Evolutionary conservation across 2,329 filamentous ascomycete species (phyloP), one percentile per base, ranked within the genome.

Genomic region (Blastomyces parvus): DNA sequence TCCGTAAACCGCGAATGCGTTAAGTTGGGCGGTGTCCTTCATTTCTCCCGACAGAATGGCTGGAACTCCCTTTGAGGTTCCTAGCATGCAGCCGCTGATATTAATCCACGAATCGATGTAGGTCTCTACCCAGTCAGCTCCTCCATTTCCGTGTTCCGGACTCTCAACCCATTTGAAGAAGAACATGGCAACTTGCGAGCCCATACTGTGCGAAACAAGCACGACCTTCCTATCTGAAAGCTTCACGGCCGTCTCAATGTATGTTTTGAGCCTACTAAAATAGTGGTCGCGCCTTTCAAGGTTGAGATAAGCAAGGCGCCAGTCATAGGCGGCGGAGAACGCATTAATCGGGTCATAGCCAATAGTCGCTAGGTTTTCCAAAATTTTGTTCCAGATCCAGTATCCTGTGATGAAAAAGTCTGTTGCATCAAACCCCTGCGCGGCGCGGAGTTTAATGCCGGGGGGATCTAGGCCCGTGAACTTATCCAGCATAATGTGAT

Each of bases 341-440:
- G 85, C 85, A 69, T 87, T 87, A 1, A 82, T 85, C 30, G 94
- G 93, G 72, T 99, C 94, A 74, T 99, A 99, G 17, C 94, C 94
- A 64, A 99, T 89, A 0, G 91, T 94, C 0, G 94, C 94, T 60
- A 99, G 81, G 71, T 99, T 99, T 77, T 99, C 94, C 59, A 99
- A 82, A 65, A 99, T 97, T 78, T 97, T 97, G 78, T 90, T 97
- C 92, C 92, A 97, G 65, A 99, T 97, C 94, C 94, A 99, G 77
- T 99, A 99, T 4, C 86, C 86, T 1, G 85, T 86, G 67, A 87
- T 86, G 68, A 80, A 81, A 71, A 99, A 99, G 77, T 99, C 94
- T 13, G 94, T 92, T 2, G 94, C 94, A 76, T 99, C 94, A 70
- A 99, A 99, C 1, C 94, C 94, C 74, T 97, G 94, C 0, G 94